A percentile compares a stretch with the other conserved stretches of the same genome.
Conservation (phyloP, 1,139 yeast genomes). For the Pichia sp. region DNA sequence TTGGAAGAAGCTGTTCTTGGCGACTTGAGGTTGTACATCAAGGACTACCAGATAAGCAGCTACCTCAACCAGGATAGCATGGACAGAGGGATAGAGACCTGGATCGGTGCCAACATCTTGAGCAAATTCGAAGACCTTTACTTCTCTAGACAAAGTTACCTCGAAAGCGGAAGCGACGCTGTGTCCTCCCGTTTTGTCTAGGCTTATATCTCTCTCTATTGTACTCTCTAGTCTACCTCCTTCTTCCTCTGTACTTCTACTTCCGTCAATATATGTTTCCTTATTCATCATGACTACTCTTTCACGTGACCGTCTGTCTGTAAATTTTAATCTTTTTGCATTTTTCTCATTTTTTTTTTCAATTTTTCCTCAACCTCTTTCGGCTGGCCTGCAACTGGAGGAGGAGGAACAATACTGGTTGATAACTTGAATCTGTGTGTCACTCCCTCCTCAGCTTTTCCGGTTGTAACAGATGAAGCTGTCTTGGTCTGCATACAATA, state of each 20-base stretch:
- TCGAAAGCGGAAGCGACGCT: slow-evolving; percentile 54
- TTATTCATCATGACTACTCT: too few relatives aligned
- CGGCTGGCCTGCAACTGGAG: neutral
- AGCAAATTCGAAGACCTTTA: slow-evolving; percentile 50
- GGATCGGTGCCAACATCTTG: slow-evolving; percentile 66
- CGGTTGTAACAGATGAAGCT: neutral
- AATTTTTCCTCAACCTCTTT: neutral
- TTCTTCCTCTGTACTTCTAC: neutral
- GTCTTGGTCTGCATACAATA: slow-evolving; percentile 1
- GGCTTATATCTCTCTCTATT: neutral
- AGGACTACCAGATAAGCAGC: slow-evolving; percentile 42
- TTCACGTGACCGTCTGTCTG: too few relatives aligned
- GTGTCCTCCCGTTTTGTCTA: slow-evolving; percentile 16
- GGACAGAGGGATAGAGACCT: slow-evolving; percentile 54
- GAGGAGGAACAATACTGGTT: neutral
- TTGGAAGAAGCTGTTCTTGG: slow-evolving; percentile 57
- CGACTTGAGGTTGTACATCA: slow-evolving; percentile 50
- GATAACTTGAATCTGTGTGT: neutral
- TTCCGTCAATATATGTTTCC: neutral
- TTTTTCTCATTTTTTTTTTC: neutral
- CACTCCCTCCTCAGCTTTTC: neutral
- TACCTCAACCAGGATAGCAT: slow-evolving; percentile 35
- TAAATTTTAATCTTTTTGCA: neutral
- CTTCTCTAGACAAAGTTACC: slow-evolving; percentile 53
- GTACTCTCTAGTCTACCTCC: neutral